Base-by-base conservation (phyloP, 2,329 filamentous ascomycete genomes). In the Colletotrichum destructivum region DNA sequence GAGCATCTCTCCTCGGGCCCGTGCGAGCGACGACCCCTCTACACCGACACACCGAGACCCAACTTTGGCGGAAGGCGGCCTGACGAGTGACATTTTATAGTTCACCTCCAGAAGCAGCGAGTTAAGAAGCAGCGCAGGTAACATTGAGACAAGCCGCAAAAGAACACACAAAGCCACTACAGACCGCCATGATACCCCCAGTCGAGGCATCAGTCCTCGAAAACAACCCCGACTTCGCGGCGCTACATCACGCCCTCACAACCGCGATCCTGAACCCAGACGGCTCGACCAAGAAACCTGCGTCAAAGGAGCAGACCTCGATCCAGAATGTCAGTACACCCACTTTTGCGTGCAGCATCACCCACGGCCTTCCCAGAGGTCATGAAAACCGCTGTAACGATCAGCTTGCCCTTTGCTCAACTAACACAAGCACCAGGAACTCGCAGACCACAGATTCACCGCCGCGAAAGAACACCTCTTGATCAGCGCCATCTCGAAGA, bases 191-290 rank as follows among this genome's bases (percentile, higher is more conserved):
- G 88, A 79, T 91, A 2, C 90, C 90, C 0, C 89, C 88, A 0
- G 79, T 91, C 11, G 89, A 91, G 23, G 83, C 87, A 11, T 75
- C 84, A 0, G 81, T 91, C 21, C 78, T 92, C 1, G 79, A 85
- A 63, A 84, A 82, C 69, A 91, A 92, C 73, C 89, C 89, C 0
- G 84, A 88, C 26, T 92, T 92, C 75, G 87, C 88, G n/a, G 82
- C 83, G 44, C 83, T 92, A 6, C 89, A 91, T 79, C 83, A 81
- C 18, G 87, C 84, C 15, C 82, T 92, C 56, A 88, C 86, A 8
- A 86, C 83, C 1, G 82, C 82, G 2, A 78, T 91, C 35, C 83
- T 92, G 6, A 89, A 90, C 74, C 79, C 85, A 0, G 87, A 91
- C 78, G 89, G 87, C 2, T 89, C 89, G 11, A 89, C 88, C 2